A percentile compares a stretch with the other conserved stretches of the same genome.
Conservation (phyloP, 2,329 filamentous ascomycete species). For the Fusarium bulbicola region DNA sequence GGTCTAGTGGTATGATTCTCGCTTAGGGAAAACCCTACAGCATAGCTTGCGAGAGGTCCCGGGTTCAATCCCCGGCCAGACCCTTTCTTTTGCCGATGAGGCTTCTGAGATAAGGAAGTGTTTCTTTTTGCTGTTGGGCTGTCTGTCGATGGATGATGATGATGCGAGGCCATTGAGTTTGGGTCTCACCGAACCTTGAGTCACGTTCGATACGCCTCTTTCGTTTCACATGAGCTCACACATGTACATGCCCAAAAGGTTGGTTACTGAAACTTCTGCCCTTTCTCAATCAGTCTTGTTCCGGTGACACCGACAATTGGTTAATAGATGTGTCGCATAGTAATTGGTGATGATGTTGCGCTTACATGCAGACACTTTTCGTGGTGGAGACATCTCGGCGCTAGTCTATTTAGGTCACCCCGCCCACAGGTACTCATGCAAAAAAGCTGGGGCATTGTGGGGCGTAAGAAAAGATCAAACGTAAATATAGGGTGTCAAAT, state of each 20-base stretch:
- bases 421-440: background rate
- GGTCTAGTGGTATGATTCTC: slow-evolving; percentile 78
- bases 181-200: background rate
- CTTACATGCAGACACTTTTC: background rate
- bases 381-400: background rate
- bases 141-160: background rate
- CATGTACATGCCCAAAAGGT: too few species aligned
- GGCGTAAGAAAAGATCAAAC: background rate
- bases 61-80: slow-evolving; percentile 58
- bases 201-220: background rate
- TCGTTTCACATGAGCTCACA: background rate
- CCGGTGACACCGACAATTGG: slow-evolving; percentile 1
- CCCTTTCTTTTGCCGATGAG: slow-evolving; percentile 15
- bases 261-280: background rate
- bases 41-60: slow-evolving; percentile 55
- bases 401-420: background rate
- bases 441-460: slow-evolving; percentile 1
- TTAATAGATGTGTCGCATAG: background rate
- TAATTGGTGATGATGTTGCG: background rate
- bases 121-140: background rate
- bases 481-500: background rate
- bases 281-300: background rate
- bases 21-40: slow-evolving; percentile 66
- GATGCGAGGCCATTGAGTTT: background rate
- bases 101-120: too few species aligned